Evolutionary conservation across 352 stramenopile genomes (phyloP), one percentile per base, ranked within the genome.

Genomic region (Plasmopara muralis): DNA sequence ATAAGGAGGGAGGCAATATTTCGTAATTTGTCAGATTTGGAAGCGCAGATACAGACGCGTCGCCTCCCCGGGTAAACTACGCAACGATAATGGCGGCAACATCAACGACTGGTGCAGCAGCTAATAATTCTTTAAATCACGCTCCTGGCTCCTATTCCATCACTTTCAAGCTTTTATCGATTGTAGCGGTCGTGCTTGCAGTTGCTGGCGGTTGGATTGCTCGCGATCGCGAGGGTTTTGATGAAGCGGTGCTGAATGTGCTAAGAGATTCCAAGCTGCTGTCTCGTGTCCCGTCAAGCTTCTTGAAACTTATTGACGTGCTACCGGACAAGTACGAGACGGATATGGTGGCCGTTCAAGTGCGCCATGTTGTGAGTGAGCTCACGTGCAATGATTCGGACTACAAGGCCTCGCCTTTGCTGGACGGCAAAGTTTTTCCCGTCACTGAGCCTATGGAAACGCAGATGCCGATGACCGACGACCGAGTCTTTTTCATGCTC

Each of bases 401-500:
- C 12, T 82, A 68, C 60, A 53, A 34, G 20, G 71, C 75, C 1
- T 40, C 53, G 12, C 18, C 75, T 30, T 45, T 88, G 18, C 50
- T 72, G 14, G 47, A 59, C 8, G 75, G 73, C 33, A 65, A 66
- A 38, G 12, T 69, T 0, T 48, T 70, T 6, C 63, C 51, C 29
- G 77, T 88, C 20, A 83, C 66, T 45, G 55, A 83, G n/a, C 69
- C 79, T 7, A 89, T 87, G 73, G 62, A 79, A 25, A 50, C 46
- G 5, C 54, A 59, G 2, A 34, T 54, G 30, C 50, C 63, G 8
- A 62, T 62, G 29, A 14, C 18, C 10, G 55, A 64, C 5, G 64
- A 91, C 68, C 70, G 68, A 53, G 51, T 87, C 39, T 92, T 92
- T 52, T 84, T 92, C 62, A 82, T 92, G 73, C 78, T 92, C 62